Conservation (phyloP, 2,329 filamentous ascomycete species). For the Cryphonectria japonica region DNA sequence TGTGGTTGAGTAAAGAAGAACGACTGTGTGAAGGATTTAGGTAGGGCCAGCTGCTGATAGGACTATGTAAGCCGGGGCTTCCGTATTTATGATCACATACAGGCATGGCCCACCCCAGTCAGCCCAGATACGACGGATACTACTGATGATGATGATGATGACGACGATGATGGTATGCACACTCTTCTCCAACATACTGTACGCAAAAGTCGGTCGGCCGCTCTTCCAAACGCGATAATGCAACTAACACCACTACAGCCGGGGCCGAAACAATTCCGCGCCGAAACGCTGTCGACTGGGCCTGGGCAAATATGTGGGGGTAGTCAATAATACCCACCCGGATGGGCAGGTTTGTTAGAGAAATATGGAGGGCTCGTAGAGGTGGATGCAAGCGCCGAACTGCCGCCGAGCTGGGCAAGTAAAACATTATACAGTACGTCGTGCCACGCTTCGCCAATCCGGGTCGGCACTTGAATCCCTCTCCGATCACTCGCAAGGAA, state of each 20-base stretch:
- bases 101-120: neutral
- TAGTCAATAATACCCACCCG: neutral
- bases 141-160: neutral
- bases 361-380: neutral
- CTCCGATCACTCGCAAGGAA: neutral
- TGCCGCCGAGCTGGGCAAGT: neutral
- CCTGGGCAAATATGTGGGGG: neutral
- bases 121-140: neutral
- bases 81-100: neutral
- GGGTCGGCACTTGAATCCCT: neutral
- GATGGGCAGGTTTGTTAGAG: neutral
- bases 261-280: neutral
- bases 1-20: neutral
- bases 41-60: neutral
- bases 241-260: neutral
- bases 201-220: neutral
- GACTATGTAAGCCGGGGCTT: neutral
- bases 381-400: neutral
- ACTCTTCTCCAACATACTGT: neutral
- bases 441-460: neutral
- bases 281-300: neutral
- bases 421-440: neutral
- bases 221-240: neutral
- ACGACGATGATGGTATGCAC: neutral
- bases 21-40: neutral